Base-by-base conservation (phyloP, 306 rosid genomes). In the Inga leiocalycina region DNA sequence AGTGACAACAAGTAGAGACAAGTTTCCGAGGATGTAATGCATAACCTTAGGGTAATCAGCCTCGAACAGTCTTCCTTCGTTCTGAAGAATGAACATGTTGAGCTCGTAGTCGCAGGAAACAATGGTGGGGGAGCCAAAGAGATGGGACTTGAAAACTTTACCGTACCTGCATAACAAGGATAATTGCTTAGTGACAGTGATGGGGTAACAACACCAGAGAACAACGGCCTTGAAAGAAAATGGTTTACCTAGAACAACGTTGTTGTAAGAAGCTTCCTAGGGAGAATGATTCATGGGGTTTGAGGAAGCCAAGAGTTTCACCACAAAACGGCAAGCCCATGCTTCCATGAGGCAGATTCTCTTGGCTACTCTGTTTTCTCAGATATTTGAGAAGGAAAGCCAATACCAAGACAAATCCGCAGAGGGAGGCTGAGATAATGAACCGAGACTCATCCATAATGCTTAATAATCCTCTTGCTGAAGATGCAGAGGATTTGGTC, bases 21-120 rank as follows among this genome's bases (percentile, higher is more conserved):
- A 69, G 57, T 81, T 89, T 2, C 97, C 98, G 43, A 92, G 91
- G 76, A 94, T 94, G 8, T 86, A 87, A 68, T 89, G 97, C 80
- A 94, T 90, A 11, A 84, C 81, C 71, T 89, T 92, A 4, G 98
- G 98, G 81, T 94, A 94, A 80, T 90, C 87, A 64, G 81, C 89
- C 46, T 88, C 88, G 82, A 94, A 92, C 17, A 92, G 72, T 74
- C 82, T 94, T 41, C 92, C 93, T 74, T 94, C 97, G 57, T 94
- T 94, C 59, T 92, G 97, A 87, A 94, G 95, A 85, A 94, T 77
- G 46, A 86, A 92, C 89, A 71, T 39, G 88, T 90, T 94, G 57
- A 94, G 85, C 77, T 92, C 96, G 74, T 80, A 81, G 85, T 94
- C 94, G 64, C 96, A 94, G 10, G 98, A 94, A 62, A 94, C 96